phyloP scores from a whole-genome alignment of 306 rosid genomes.

The Fagus sylvatica region DNA sequence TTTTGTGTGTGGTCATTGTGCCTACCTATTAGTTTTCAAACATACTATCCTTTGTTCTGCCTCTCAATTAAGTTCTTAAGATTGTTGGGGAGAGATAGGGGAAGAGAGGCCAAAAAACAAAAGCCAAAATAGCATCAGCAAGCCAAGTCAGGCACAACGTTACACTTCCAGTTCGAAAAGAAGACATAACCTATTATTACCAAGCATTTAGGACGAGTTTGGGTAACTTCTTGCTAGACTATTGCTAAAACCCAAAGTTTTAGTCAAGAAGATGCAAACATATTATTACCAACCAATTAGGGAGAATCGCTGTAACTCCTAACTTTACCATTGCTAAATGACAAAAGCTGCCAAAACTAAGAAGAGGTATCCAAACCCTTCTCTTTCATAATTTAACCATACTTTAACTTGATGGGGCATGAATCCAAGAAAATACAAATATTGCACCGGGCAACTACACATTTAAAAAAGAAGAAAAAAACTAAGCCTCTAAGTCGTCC shows the following conservation, averaged over 20 bases:
- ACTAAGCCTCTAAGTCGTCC: constrained; percentile 1
- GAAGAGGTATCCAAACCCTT: background rate
- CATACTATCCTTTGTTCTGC: background rate
- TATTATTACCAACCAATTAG: background rate
- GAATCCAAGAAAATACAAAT: background rate
- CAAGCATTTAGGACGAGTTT: too few relatives aligned
- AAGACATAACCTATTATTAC: too few relatives aligned
- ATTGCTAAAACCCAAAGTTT: too few relatives aligned
- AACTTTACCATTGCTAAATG: background rate
- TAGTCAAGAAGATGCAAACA: background rate
- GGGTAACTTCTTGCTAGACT: too few relatives aligned
- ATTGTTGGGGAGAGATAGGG: background rate
- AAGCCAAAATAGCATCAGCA: background rate
- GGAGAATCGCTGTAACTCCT: background rate
- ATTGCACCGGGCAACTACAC: background rate
- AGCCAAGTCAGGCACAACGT: background rate
- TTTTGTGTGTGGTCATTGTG: background rate
- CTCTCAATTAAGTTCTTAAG: background rate
- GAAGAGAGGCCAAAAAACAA: background rate
- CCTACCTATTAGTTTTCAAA: background rate
- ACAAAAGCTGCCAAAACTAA: background rate
- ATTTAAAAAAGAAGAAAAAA: background rate
- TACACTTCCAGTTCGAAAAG: background rate
- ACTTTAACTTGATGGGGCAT: background rate
- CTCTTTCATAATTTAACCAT: background rate